Conservation (phyloP, 2,329 filamentous ascomycete genomes). For the Trichoderma citrinoviride region DNA sequence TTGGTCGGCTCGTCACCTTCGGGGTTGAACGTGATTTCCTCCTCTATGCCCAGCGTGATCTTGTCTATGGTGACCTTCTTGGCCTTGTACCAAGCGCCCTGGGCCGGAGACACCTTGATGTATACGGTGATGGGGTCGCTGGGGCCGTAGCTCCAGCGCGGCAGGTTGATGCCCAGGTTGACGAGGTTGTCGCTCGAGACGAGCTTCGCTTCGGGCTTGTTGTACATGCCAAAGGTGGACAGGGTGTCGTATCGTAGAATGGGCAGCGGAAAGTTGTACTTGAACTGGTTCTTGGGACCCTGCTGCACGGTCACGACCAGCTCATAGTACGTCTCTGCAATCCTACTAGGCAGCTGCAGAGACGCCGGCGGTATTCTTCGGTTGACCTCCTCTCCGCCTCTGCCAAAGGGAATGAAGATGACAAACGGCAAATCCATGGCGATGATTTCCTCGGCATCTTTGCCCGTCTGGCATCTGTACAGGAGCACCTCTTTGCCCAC, state of each 20-base stretch:
- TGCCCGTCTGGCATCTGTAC: conserved; percentile 80
- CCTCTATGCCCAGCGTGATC: conserved; percentile 90
- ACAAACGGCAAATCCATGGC: conserved; percentile 98
- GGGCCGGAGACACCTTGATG: conserved; percentile 89
- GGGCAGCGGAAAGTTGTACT: conserved; percentile 87
- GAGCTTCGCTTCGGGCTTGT: conserved; percentile 85
- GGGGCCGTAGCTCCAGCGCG: conserved; percentile 94
- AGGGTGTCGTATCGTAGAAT: conserved; percentile 93
- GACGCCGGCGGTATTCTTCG: conserved; percentile 89
- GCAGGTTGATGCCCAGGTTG: conserved; percentile 85
- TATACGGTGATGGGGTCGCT: conserved; percentile 94
- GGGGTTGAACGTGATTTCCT: conserved; percentile 98
- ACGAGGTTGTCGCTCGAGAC: conserved; percentile 86
- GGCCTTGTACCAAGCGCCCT: conserved; percentile 86
- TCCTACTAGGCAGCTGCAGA: conserved; percentile 83
- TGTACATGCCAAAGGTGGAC: conserved; percentile 99
- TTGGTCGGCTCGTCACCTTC: conserved; percentile 93
- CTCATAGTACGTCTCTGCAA: conserved; percentile 97
- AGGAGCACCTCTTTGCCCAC: conserved; percentile 95
- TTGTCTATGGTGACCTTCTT: conserved; percentile 90
- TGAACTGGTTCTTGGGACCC: conserved; percentile 80
- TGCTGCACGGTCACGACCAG: conserved; percentile 95
- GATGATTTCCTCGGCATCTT: conserved; percentile 83
- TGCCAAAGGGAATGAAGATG: conserved; percentile 92
- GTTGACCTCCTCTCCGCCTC: conserved; percentile 85